Percentiles rank a stretch among this genome's conserved stretches.
phyloP scores from a whole-genome alignment of 371 early-diverging fungal species.

The Zychaea mexicana region DNA sequence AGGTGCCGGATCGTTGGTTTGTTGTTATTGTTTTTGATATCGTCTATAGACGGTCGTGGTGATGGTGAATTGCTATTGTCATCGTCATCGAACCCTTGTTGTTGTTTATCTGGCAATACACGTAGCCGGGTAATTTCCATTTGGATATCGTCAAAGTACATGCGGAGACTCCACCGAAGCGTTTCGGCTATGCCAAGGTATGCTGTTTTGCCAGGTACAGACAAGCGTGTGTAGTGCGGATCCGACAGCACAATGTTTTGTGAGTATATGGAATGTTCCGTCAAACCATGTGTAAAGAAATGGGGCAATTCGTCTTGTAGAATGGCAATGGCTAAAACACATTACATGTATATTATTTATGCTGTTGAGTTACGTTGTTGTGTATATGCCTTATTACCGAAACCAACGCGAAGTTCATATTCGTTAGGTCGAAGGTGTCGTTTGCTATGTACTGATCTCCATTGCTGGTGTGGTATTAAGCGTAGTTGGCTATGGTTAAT shows the following conservation, averaged over 20 bases:
- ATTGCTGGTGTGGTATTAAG: too few relatives aligned
- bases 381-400: background rate
- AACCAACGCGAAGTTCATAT: slow-evolving; percentile 37
- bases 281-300: slow-evolving; percentile 46
- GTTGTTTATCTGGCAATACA: slow-evolving; percentile 26
- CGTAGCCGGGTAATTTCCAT: slow-evolving; percentile 41
- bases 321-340: slow-evolving; percentile 45
- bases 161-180: slow-evolving; percentile 52
- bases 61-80: background rate
- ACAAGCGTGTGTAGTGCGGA: slow-evolving; percentile 56
- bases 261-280: slow-evolving; percentile 48
- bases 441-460: background rate
- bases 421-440: slow-evolving; percentile 24
- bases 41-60: background rate
- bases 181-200: slow-evolving; percentile 53
- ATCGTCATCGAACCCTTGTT: slow-evolving; percentile 4
- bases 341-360: background rate
- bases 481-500: background rate
- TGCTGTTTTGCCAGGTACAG: slow-evolving; percentile 47
- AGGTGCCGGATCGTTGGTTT: slow-evolving; percentile 26
- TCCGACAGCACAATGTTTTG: slow-evolving; percentile 50
- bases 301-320: slow-evolving; percentile 49
- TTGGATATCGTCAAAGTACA: slow-evolving; percentile 48
- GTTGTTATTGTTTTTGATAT: background rate
- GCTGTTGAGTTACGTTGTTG: background rate